Base-by-base conservation (phyloP, 106 monocot species). In the Dactylorhiza incarnata region DNA sequence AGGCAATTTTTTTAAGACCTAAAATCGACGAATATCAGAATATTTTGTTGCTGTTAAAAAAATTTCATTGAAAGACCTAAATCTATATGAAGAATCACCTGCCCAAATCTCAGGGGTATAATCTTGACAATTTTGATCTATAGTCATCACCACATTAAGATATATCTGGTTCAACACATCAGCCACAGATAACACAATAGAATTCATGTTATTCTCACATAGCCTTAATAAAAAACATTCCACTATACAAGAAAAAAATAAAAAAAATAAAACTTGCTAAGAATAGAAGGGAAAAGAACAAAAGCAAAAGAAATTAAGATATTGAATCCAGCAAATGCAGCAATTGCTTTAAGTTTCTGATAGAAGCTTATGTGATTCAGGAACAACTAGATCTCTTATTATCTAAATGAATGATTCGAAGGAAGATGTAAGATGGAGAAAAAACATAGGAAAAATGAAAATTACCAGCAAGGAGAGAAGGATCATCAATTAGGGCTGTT, bases 401-500 rank as follows among this genome's bases (percentile, higher is more conserved):
- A 54, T 9, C 29, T 74, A 44, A 22, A 54, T 49, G 55, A 74
- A 17, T 54, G 37, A 55, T 37, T 12, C 16, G 16, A 74, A 74
- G 6, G 55, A 2, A 47, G 48, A 48, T 17, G 7, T 9, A 22
- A 72, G 49, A 48, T 14, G 49, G 10, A 72, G 4, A 72, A 9
- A 11, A 19, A 25, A 12, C 8, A 7, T 22, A 22, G 0, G 0
- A 65, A 26, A 65, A 9, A 26, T 29, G 24, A 12, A 13, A 24
- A 65, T 65, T 65, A 65, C 65, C 65, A 72, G 25, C 22, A 70
- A 69, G 48, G 45, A 53, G 13, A 43, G 12, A 19, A 5, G 43
- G 54, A 53, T 72, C 72, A 48, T 22, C 23, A 70, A 25, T 50
- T 76, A 94, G 4, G 85, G 91, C 78, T 94, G 94, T 80, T 94